Percentiles rank a stretch among this genome's conserved stretches.
phyloP scores from a whole-genome alignment of 169 alveolate genomes.

The Theileria sp. region DNA sequence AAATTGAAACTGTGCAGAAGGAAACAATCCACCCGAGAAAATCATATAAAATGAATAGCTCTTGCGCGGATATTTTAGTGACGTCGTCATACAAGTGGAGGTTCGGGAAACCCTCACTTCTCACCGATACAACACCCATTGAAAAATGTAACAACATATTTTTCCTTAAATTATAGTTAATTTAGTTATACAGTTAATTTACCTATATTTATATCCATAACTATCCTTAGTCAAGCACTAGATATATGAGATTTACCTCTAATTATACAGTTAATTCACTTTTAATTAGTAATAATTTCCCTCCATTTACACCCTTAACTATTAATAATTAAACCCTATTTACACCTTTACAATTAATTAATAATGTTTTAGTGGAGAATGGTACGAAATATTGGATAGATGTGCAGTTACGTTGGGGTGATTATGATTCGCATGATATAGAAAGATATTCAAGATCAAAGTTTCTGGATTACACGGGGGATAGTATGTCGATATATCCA shows the following conservation, averaged over 20 bases:
- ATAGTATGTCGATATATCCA: slow-evolving; percentile 97
- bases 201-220: not conserved
- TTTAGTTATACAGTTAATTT: slow-evolving; percentile 42
- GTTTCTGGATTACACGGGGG: slow-evolving; percentile 99
- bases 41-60: slow-evolving; percentile 99
- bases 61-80: slow-evolving; percentile 98
- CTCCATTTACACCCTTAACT: not conserved
- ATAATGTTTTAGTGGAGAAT: not conserved
- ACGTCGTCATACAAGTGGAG: slow-evolving; percentile 98
- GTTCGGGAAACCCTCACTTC: slow-evolving; percentile 94
- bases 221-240: not conserved
- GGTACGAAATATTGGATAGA: slow-evolving; percentile 96
- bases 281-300: not conserved
- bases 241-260: too few species aligned
- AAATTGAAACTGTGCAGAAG: slow-evolving; percentile 98
- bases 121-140: slow-evolving; percentile 88
- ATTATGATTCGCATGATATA: slow-evolving; percentile 99
- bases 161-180: too few species aligned
- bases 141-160: slow-evolving; percentile 81
- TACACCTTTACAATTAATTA: not conserved
- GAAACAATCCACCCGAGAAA: slow-evolving; percentile 99
- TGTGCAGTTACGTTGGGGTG: slow-evolving; percentile 99
- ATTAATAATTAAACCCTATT: not conserved
- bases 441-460: slow-evolving; percentile 99
- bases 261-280: too few species aligned